Evolutionary conservation across 1,284 basidiomycete species (phyloP), one percentile per base, ranked within the genome.

Genomic region (Irpex sp.): DNA sequence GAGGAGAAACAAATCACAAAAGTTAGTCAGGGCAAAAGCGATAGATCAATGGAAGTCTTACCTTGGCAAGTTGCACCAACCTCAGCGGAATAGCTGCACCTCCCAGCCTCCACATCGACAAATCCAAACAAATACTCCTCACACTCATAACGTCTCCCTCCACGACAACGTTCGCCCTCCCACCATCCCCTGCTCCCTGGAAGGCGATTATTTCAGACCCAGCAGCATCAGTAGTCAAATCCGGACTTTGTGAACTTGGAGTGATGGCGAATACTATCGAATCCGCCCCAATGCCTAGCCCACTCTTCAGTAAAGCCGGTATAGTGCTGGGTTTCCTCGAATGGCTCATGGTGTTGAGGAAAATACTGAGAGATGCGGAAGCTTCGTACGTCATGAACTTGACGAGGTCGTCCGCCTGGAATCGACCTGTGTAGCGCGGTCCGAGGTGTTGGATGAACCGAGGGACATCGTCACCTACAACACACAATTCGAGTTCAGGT

Each of bases 81-180:
- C 87, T 82, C 67, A 98, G 76, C 1, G 88, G 79, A 19, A 96
- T 81, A 3, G 89, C 85, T 1, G 90, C 87, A 1, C 96, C 95
- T 1, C 95, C 95, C 55, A 94, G 84, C 68, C 86, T 87, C 87
- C 92, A 93, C 59, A 97, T 75, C 0, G 89, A 85, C 63, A 85
- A 81, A 74, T 97, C 95, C 43, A 97, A 74, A 59, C 87, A 83
- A 26, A 79, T 79, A 13, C 84, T 84, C 21, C 83, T 83, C 51
- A 87, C 83, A 1, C 87, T 74, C 63, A 87, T 79, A 2, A 92
- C 81, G 69, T 91, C 82, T 1, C 89, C 90, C 21, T 79, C 71
- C 15, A 84, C 71, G 68, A 33, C 81, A 74, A 36, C 74, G 70
- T 39, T 69, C 63, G 56, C 13, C 15, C 53, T 47, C 21, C 37